phyloP scores from a whole-genome alignment of 2,329 filamentous ascomycete genomes.

The Cladorrhinum sp. region DNA sequence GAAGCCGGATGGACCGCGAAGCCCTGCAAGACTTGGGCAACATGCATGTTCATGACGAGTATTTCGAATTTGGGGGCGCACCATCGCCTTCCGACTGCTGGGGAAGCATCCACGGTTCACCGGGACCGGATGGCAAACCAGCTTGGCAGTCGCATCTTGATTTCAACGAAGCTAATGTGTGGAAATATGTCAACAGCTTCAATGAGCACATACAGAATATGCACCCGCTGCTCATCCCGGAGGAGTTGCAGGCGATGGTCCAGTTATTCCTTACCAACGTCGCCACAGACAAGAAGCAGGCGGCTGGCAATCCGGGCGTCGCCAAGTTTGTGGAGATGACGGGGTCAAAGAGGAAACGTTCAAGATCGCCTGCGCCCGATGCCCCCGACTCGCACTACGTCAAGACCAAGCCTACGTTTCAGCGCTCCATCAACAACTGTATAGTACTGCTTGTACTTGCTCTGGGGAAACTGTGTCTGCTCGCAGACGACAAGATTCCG shows the following conservation, averaged over 20 bases:
- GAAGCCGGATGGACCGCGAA: slow-evolving; percentile 46
- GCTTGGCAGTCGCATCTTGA: slow-evolving; percentile 46
- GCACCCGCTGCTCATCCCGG: slow-evolving; percentile 60
- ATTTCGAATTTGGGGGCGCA: slow-evolving; percentile 47
- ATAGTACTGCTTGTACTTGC: slow-evolving; percentile 80
- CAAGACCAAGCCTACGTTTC: slow-evolving; percentile 48
- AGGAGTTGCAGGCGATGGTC: slow-evolving; percentile 51
- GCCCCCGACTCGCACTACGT: slow-evolving; percentile 28
- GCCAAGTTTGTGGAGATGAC: slow-evolving; percentile 25
- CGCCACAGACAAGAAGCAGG: slow-evolving; percentile 32
- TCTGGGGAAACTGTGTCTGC: slow-evolving; percentile 74
- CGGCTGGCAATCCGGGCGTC: slow-evolving; percentile 17
- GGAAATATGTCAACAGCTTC: slow-evolving; percentile 54
- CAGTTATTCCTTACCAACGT: slow-evolving; percentile 50
- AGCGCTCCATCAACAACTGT: slow-evolving; percentile 71
- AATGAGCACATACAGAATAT: slow-evolving; percentile 61
- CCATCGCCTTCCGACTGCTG: slow-evolving; percentile 56
- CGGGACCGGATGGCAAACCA: slow-evolving; percentile 37
- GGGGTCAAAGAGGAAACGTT: slow-evolving; percentile 55
- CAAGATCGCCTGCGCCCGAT: slow-evolving; percentile 40
- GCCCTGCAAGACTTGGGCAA: slow-evolving; percentile 33
- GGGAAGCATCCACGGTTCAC: slow-evolving; percentile 55
- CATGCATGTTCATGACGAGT: slow-evolving; percentile 41
- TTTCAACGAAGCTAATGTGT: slow-evolving; percentile 49
- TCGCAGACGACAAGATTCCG: slow-evolving; percentile 49